Conservation (phyloP, 1,284 basidiomycete species). For the Tausonia pullulans region DNA sequence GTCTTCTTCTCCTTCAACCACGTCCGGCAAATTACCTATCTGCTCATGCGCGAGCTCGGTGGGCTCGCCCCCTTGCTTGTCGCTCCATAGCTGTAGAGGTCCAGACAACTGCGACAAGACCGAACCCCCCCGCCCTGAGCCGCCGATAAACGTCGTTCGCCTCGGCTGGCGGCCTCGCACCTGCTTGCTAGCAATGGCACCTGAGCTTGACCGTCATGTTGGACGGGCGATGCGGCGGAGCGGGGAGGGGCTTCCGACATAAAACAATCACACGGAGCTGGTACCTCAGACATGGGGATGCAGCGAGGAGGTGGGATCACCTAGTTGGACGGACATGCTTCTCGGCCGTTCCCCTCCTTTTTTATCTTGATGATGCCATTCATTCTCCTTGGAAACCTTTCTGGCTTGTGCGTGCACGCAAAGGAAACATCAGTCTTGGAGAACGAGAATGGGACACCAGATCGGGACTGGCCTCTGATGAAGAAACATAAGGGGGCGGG, state of each 20-base stretch:
- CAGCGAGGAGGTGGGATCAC: slow-evolving; percentile 4
- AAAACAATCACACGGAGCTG: slow-evolving; percentile 8
- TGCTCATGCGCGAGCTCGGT: too few relatives aligned
- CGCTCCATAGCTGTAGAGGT: background rate
- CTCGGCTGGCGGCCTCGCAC: too few relatives aligned
- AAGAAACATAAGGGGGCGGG: too few relatives aligned
- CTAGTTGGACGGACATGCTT: slow-evolving; percentile 8
- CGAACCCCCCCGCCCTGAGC: background rate
- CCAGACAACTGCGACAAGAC: background rate
- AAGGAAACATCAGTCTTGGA: too few relatives aligned
- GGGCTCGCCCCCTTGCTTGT: too few relatives aligned
- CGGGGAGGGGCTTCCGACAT: background rate
- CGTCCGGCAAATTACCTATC: too few relatives aligned
- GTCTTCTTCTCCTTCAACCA: background rate
- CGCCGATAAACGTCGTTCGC: background rate
- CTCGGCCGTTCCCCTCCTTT: background rate
- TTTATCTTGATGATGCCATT: background rate
- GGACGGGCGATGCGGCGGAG: background rate
- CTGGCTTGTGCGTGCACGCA: too few relatives aligned
- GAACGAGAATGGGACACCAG: too few relatives aligned
- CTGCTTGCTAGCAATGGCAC: too few relatives aligned
- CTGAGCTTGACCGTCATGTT: too few relatives aligned
- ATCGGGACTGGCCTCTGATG: too few relatives aligned
- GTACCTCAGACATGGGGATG: slow-evolving; percentile 5
- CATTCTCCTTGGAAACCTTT: too few relatives aligned